A percentile compares a stretch with the other conserved stretches of the same genome.
Evolutionary conservation across 345 rosid species (phyloP).

Genomic region (Melastoma malabathricum): DNA sequence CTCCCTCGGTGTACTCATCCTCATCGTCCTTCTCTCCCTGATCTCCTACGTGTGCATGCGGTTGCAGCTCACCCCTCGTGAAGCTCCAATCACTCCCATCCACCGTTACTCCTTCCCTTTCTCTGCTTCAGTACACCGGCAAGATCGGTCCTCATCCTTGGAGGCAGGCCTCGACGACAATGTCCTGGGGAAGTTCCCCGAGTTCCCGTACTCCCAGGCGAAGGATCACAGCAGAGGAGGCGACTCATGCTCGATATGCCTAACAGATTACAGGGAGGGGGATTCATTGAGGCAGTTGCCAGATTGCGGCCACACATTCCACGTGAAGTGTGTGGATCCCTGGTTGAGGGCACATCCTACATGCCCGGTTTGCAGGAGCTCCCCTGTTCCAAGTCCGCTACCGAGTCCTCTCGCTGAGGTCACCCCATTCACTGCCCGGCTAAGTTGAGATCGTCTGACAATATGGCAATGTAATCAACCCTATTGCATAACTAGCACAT

Average conservation of each 20-base stretch:
- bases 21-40: background rate
- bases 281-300: conserved; percentile 10
- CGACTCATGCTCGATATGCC: conserved; percentile 7
- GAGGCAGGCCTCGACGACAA: conserved; percentile 4
- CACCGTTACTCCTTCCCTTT: too few relatives aligned
- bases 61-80: background rate
- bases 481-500: too few relatives aligned
- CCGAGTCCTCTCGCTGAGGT: conserved; percentile 1
- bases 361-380: conserved; percentile 16
- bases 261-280: conserved; percentile 4
- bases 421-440: background rate
- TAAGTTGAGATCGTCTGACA: too few relatives aligned
- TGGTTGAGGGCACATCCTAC: conserved; percentile 13
- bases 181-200: conserved; percentile 4
- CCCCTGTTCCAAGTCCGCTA: conserved; percentile 1
- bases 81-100: too few relatives aligned
- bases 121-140: too few relatives aligned
- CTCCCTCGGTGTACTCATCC: conserved; percentile 1
- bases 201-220: conserved; percentile 8
- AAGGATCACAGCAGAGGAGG: background rate
- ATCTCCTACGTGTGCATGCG: conserved; percentile 6
- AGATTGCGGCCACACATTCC: conserved; percentile 10
- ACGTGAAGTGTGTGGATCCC: conserved; percentile 8
- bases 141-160: too few relatives aligned
- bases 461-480: too few relatives aligned